These are phyloP conservation scores for Talaromyces rugulosus DNA, from an alignment of 2,329 filamentous ascomycete genomes.

Conservation along the genomic window DNA sequence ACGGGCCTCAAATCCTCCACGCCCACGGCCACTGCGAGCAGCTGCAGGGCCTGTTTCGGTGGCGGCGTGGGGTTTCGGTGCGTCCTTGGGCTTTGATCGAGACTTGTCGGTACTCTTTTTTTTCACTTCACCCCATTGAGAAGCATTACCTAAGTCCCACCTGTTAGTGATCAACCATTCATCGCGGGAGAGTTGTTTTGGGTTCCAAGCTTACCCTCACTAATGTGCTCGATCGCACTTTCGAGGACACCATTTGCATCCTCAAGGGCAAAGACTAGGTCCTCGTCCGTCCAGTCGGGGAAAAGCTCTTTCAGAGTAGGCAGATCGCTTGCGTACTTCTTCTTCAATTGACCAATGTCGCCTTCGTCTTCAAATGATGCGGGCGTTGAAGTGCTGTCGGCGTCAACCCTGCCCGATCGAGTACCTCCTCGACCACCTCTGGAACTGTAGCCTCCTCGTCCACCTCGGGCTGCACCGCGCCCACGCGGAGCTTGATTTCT, in stretches of 20 bases:
- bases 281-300: slow-evolving; percentile 90
- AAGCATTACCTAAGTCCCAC: slow-evolving; percentile 40
- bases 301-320: slow-evolving; percentile 86
- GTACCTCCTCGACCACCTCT: slow-evolving; percentile 67
- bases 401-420: slow-evolving; percentile 67
- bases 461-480: slow-evolving; percentile 84
- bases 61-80: slow-evolving; percentile 37
- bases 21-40: slow-evolving; percentile 41
- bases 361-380: slow-evolving; percentile 73
- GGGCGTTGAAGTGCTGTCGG: slow-evolving; percentile 56
- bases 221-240: slow-evolving; percentile 48
- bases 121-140: slow-evolving; percentile 51
- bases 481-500: slow-evolving; percentile 79
- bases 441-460: slow-evolving; percentile 68
- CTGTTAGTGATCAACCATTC: not conserved
- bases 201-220: slow-evolving; percentile 37
- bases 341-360: slow-evolving; percentile 88
- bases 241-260: slow-evolving; percentile 57
- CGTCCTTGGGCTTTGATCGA: slow-evolving; percentile 45
- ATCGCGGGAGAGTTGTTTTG: not conserved
- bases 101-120: slow-evolving; percentile 47
- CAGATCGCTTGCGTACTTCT: slow-evolving; percentile 77
- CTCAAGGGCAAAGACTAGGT: slow-evolving; percentile 86
- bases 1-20: slow-evolving; percentile 44
- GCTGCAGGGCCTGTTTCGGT: slow-evolving; percentile 31